phyloP scores from a whole-genome alignment of 2,329 filamentous ascomycete species.

The Colletotrichum sp. region DNA sequence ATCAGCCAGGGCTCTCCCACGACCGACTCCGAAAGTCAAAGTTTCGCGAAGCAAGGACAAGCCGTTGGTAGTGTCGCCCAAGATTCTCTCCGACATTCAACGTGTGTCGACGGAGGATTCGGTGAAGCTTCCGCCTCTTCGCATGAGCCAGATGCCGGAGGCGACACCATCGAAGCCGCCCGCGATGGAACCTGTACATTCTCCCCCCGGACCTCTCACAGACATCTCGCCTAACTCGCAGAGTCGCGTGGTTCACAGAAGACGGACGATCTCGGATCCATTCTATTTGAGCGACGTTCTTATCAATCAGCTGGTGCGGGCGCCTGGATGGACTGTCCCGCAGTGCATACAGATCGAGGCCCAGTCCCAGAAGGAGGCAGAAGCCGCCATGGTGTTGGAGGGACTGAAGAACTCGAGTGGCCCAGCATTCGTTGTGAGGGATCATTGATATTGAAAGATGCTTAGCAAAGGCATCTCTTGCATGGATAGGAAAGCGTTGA shows the following conservation, averaged over 20 bases:
- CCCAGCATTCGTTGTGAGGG: not conserved
- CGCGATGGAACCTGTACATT: not conserved
- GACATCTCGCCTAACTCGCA: conserved; percentile 2
- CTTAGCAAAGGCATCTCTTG: not conserved
- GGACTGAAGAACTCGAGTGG: not conserved
- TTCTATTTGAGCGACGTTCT: not conserved
- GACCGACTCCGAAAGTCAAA: conserved; percentile 17
- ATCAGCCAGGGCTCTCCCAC: conserved; percentile 23
- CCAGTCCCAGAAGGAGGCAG: not conserved
- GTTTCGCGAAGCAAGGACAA: not conserved
- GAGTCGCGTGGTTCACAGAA: not conserved
- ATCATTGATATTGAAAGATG: not conserved
- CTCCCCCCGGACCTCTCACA: not conserved
- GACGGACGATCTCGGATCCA: not conserved
- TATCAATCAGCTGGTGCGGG: not conserved
- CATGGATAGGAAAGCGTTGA: not conserved
- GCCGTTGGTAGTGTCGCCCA: not conserved
- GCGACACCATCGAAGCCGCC: not conserved
- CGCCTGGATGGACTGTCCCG: not conserved
- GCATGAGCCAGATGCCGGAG: not conserved
- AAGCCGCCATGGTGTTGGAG: conserved; percentile 1
- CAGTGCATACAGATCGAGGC: not conserved
- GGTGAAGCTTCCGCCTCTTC: not conserved
- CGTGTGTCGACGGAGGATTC: not conserved
- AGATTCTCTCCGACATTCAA: conserved; percentile 9